Conservation (phyloP, 345 rosid species). For the Salix purpurea region DNA sequence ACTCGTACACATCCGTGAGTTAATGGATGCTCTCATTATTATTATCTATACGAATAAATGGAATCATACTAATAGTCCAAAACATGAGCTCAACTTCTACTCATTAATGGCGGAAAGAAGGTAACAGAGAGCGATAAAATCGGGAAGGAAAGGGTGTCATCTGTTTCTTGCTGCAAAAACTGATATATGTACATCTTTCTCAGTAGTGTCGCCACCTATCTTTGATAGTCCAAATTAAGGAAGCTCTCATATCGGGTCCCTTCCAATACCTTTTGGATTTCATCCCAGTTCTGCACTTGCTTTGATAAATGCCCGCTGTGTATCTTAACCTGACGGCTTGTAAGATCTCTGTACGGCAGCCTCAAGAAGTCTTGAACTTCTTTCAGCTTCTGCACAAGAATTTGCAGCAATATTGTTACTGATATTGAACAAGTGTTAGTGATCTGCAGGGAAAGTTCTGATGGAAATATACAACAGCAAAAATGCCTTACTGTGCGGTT, state of each 20-base stretch:
- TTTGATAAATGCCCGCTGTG: conserved; percentile 22
- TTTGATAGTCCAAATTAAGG: conserved; percentile 16
- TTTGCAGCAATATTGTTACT: neutral
- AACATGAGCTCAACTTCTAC: no score
- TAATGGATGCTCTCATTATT: no score
- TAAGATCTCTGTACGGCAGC: conserved; percentile 30
- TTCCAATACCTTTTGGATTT: conserved; percentile 17
- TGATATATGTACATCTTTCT: neutral
- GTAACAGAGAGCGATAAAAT: neutral
- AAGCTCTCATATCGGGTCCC: conserved; percentile 27
- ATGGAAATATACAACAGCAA: neutral
- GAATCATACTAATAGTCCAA: no score
- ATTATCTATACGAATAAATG: no score
- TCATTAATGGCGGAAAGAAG: neutral
- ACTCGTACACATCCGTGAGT: no score
- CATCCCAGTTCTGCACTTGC: conserved; percentile 29
- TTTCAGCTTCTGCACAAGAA: conserved; percentile 23
- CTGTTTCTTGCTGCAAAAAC: neutral
- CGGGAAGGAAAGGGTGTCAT: neutral
- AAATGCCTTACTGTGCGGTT: conserved; percentile 22
- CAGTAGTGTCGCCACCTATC: neutral
- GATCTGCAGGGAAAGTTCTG: neutral
- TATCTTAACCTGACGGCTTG: conserved; percentile 38
- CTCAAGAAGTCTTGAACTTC: conserved; percentile 33
- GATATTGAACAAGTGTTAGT: neutral